A percentile compares a stretch with the other conserved stretches of the same genome.
phyloP scores from a whole-genome alignment of 768 basidiomycete genomes.

The Rubroboletus pulcherrimus region DNA sequence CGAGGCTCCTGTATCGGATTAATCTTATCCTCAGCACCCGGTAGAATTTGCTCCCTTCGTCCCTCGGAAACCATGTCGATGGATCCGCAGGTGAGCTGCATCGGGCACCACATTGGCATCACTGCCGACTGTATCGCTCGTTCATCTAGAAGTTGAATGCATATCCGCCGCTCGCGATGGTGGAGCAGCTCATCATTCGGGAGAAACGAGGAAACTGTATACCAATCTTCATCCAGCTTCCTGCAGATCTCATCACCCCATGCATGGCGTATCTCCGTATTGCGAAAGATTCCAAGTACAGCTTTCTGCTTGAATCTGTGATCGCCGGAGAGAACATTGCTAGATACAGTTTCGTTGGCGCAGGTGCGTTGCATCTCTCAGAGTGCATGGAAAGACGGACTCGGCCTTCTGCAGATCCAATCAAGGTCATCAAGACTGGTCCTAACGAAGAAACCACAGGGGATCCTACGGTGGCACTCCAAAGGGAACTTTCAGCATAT shows the following conservation, averaged over 20 bases:
- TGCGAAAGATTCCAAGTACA: slow-evolving; percentile 88
- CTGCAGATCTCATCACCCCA: slow-evolving; percentile 95
- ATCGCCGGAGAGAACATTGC: slow-evolving; percentile 87
- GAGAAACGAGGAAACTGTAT: slow-evolving; percentile 90
- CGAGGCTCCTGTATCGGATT: too few relatives aligned
- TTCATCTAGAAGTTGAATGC: slow-evolving; percentile 57
- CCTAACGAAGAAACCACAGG: slow-evolving; percentile 78
- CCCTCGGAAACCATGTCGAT: slow-evolving; percentile 25
- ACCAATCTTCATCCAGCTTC: slow-evolving; percentile 88
- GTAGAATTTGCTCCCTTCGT: background rate
- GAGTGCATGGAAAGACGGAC: background rate
- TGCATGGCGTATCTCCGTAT: slow-evolving; percentile 94
- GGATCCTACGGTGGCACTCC: slow-evolving; percentile 81
- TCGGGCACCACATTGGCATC: background rate
- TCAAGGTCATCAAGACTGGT: slow-evolving; percentile 88
- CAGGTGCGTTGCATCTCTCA: slow-evolving; percentile 54
- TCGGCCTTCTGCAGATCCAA: slow-evolving; percentile 60
- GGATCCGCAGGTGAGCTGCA: slow-evolving; percentile 47
- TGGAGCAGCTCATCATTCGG: slow-evolving; percentile 72
- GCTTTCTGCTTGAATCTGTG: slow-evolving; percentile 93
- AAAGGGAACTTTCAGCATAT: slow-evolving; percentile 83
- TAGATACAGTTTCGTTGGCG: slow-evolving; percentile 94
- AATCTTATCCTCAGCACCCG: background rate
- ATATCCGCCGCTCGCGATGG: slow-evolving; percentile 65
- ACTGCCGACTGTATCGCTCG: slow-evolving; percentile 58